phyloP scores from a whole-genome alignment of 805 yeast genomes.

The Ogataea nonfermentans region DNA sequence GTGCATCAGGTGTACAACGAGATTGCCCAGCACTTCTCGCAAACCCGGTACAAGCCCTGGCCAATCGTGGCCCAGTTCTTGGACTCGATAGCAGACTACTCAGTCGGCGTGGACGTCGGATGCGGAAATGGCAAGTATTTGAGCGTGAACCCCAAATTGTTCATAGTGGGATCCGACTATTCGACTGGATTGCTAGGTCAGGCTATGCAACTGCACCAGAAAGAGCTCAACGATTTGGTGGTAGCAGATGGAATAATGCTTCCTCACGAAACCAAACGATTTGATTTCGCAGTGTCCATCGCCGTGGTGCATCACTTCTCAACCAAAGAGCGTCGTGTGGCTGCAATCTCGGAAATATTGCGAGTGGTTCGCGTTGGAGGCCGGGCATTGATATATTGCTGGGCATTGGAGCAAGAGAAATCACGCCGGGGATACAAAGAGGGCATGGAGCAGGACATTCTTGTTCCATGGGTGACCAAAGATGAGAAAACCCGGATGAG shows the following conservation, averaged over 20 bases:
- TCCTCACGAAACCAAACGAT: constrained; percentile 50
- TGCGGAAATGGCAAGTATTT: constrained; percentile 97
- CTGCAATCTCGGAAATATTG: constrained; percentile 70
- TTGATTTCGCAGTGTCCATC: constrained; percentile 86
- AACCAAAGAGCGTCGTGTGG: constrained; percentile 73
- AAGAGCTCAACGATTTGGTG: constrained; percentile 46
- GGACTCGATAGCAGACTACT: constrained; percentile 43
- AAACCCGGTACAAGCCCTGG: constrained; percentile 96
- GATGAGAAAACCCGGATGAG: constrained; percentile 61
- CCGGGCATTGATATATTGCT: constrained; percentile 78
- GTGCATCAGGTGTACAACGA: constrained; percentile 94
- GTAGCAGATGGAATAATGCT: constrained; percentile 78
- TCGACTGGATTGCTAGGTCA: constrained; percentile 68
- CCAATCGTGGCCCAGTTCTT: constrained; percentile 84
- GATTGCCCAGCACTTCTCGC: constrained; percentile 90
- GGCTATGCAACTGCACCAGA: constrained; percentile 45
- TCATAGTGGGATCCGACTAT: constrained; percentile 70
- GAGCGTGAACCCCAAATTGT: constrained; percentile 64
- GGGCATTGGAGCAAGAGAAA: constrained; percentile 92
- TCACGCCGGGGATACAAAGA: constrained; percentile 89
- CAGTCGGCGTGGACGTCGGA: constrained; percentile 89
- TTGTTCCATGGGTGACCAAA: constrained; percentile 90
- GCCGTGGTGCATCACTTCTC: constrained; percentile 96
- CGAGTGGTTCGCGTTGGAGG: constrained; percentile 56
- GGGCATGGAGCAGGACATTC: constrained; percentile 88